A percentile compares a stretch with the other conserved stretches of the same genome.
These are phyloP conservation scores for Fusarium chaquense DNA, from an alignment of 2,329 filamentous ascomycete species.

Conservation along the genomic window DNA sequence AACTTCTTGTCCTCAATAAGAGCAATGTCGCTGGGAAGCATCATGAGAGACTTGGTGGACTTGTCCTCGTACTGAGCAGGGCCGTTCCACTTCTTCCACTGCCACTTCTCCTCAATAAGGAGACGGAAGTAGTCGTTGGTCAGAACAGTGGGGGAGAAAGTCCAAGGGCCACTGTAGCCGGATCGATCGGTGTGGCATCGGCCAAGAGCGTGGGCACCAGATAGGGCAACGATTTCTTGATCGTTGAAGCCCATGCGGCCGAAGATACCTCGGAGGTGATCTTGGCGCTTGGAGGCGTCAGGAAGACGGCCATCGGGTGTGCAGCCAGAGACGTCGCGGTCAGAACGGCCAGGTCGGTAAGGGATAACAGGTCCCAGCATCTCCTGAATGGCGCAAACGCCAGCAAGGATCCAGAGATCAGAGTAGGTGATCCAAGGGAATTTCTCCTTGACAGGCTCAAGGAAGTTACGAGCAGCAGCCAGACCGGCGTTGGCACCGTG, in stretches of 20 bases:
- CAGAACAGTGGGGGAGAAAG: slow-evolving; percentile 88
- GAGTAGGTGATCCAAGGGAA: slow-evolving; percentile 98
- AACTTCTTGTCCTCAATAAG: slow-evolving; percentile 91
- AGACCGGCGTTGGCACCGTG: slow-evolving; percentile 96
- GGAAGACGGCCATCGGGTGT: slow-evolving; percentile 91
- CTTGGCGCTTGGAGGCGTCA: slow-evolving; percentile 80
- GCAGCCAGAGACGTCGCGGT: slow-evolving; percentile 84
- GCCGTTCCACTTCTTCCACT: slow-evolving; percentile 90
- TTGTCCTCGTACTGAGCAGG: slow-evolving; percentile 91
- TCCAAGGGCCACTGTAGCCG: slow-evolving; percentile 91
- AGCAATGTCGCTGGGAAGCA: slow-evolving; percentile 93
- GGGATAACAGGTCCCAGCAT: slow-evolving; percentile 91
- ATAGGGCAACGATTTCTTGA: slow-evolving; percentile 92
- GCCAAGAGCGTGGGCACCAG: slow-evolving; percentile 87
- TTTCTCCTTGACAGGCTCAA: slow-evolving; percentile 88
- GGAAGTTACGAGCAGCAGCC: slow-evolving; percentile 87
- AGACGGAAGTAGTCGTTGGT: slow-evolving; percentile 97
- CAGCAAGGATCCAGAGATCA: slow-evolving; percentile 94
- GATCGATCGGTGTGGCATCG: slow-evolving; percentile 91
- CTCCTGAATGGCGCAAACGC: slow-evolving; percentile 90
- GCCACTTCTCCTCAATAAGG: slow-evolving; percentile 92
- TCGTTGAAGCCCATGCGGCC: slow-evolving; percentile 98
- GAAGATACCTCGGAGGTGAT: slow-evolving; percentile 92
- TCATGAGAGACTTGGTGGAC: slow-evolving; percentile 90
- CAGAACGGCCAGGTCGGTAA: slow-evolving; percentile 86